These are phyloP conservation scores for Sequoia sempervirens DNA, from an alignment of 75 land plant species.

Conservation along the genomic window DNA sequence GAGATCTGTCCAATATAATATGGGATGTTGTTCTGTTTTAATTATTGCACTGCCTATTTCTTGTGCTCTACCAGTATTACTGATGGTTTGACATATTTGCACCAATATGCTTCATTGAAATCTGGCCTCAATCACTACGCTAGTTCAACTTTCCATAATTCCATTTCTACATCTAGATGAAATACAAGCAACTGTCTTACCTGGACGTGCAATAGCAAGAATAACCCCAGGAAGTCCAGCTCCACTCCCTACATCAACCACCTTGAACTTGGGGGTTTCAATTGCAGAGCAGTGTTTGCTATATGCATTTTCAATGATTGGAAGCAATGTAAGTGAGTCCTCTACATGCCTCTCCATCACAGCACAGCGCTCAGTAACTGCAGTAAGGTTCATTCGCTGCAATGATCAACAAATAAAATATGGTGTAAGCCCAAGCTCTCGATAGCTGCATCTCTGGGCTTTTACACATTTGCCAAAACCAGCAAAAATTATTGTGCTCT, in stretches of 20 bases:
- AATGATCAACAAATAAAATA: neutral
- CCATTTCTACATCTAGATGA: neutral
- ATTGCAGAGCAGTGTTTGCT: slow-evolving; percentile 19
- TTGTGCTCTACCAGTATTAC: neutral
- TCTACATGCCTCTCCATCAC: slow-evolving; percentile 82
- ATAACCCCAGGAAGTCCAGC: slow-evolving; percentile 90
- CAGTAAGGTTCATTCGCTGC: slow-evolving; percentile 92
- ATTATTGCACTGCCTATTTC: neutral
- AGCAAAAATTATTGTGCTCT: neutral
- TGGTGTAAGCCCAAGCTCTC: neutral
- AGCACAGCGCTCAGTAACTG: slow-evolving; percentile 65
- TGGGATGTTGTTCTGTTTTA: neutral
- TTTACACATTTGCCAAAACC: neutral
- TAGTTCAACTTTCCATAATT: neutral
- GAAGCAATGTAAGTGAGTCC: slow-evolving; percentile 78
- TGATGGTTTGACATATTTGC: neutral
- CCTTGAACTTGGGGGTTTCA: slow-evolving; percentile 24
- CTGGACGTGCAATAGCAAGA: slow-evolving; percentile 88
- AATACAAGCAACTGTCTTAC: slow-evolving; percentile 25
- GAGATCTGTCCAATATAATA: neutral
- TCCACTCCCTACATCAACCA: slow-evolving; percentile 87
- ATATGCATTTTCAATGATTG: slow-evolving; percentile 49
- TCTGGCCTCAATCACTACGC: neutral
- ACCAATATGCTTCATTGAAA: neutral
- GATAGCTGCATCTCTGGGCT: neutral